Conservation (phyloP, 768 basidiomycete genomes). For the Boletus sp. region DNA sequence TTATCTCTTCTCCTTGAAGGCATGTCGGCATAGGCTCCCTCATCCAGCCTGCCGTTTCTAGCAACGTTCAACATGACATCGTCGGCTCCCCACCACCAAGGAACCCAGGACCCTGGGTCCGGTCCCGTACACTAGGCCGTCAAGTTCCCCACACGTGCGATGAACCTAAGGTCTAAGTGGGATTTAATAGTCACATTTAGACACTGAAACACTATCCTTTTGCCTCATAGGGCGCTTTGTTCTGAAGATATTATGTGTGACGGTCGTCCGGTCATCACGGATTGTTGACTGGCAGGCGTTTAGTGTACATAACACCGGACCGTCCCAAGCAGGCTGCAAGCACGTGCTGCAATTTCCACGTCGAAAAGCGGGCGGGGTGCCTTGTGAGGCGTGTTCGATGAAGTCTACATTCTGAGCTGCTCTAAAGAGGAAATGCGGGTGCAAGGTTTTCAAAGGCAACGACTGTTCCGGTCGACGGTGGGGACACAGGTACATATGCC, state of each 20-base stretch:
- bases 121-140: constrained; percentile 1
- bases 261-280: neutral
- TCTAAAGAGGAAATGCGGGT: neutral
- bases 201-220: neutral
- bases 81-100: neutral
- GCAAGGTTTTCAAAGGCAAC: constrained; percentile 1
- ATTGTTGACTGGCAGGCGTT: neutral
- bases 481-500: constrained; percentile 10
- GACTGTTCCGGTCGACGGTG: neutral
- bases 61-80: neutral
- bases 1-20: constrained; percentile 6
- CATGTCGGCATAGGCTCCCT: constrained; percentile 11
- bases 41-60: neutral
- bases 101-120: neutral
- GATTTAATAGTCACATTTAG: neutral
- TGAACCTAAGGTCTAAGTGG: neutral
- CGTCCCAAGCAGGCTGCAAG: neutral
- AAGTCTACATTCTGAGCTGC: neutral
- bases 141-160: neutral
- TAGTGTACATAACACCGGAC: neutral
- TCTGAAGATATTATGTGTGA: neutral
- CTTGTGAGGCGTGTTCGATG: neutral
- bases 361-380: neutral
- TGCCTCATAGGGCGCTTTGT: neutral
- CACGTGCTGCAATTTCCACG: neutral